These are phyloP conservation scores for Candida berthetii DNA, from an alignment of 805 yeast genomes.

Conservation along the genomic window DNA sequence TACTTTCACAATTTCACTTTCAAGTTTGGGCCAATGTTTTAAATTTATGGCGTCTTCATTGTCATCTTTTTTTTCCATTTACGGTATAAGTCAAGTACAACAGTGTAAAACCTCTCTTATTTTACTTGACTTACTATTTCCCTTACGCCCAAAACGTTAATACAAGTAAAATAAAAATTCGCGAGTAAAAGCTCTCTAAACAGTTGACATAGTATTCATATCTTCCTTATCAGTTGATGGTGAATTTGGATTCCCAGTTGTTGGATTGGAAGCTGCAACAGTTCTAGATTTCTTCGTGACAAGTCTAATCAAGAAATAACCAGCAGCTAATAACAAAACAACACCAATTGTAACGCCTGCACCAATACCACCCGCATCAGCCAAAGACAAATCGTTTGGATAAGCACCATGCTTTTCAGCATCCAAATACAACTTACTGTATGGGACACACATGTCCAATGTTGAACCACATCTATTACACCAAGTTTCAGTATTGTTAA, in stretches of 20 bases:
- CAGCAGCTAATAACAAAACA: slow-evolving; percentile 25
- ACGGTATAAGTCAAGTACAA: no score
- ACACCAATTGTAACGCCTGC: slow-evolving; percentile 41
- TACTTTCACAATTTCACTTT: no score
- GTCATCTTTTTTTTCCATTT: no score
- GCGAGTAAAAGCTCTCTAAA: no score
- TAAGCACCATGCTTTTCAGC: slow-evolving; percentile 24
- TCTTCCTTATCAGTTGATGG: no score
- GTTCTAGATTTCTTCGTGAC: slow-evolving; percentile 6
- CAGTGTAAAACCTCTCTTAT: no score
- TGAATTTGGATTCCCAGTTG: neutral
- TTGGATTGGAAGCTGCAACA: neutral
- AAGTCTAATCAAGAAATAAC: slow-evolving; percentile 14
- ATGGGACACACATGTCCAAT: slow-evolving; percentile 27
- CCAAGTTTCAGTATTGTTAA: slow-evolving; percentile 27
- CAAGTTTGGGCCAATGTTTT: no score
- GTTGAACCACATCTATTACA: slow-evolving; percentile 31
- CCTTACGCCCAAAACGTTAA: no score
- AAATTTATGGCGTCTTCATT: no score
- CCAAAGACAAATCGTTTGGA: slow-evolving; percentile 25
- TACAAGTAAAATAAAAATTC: no score
- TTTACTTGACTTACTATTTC: no score
- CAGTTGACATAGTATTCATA: no score
- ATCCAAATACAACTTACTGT: slow-evolving; percentile 21
- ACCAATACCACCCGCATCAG: slow-evolving; percentile 46